phyloP scores from a whole-genome alignment of 78 protist species.

The Dictyostelium capitatum region DNA sequence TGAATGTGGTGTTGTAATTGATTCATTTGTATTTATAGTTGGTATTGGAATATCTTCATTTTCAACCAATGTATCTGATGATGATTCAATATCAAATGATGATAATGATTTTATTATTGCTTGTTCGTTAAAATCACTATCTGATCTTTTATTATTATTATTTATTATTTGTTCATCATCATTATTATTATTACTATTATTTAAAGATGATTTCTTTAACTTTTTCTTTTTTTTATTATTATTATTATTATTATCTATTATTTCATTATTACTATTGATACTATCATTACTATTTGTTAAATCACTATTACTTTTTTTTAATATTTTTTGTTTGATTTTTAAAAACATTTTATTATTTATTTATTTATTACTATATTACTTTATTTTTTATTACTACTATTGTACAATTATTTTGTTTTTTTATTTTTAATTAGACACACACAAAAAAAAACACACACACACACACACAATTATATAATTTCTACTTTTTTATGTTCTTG shows the following conservation, averaged over 20 bases:
- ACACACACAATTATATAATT: too few relatives aligned
- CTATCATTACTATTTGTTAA: neutral
- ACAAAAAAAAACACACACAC: too few relatives aligned
- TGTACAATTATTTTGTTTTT: too few relatives aligned
- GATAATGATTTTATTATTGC: neutral
- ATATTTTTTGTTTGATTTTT: neutral
- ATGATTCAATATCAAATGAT: constrained; percentile 8
- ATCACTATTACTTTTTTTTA: constrained; percentile 10
- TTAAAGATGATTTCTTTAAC: neutral
- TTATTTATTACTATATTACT: neutral
- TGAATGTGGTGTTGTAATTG: neutral
- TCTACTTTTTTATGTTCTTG: too few relatives aligned
- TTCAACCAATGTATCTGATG: constrained; percentile 5
- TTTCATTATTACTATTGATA: neutral
- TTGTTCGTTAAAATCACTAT: constrained; percentile 8
- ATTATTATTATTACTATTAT: neutral
- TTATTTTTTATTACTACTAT: neutral
- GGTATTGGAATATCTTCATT: constrained; percentile 6
- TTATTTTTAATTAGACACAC: neutral
- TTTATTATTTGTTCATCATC: neutral
- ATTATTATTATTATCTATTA: neutral
- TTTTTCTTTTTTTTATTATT: neutral
- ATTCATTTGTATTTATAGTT: neutral
- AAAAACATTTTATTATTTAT: constrained; percentile 4
- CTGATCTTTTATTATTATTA: constrained; percentile 8